A percentile compares a stretch with the other conserved stretches of the same genome.
Conservation (phyloP, 441 rosid species). For the Croton laevigatus region DNA sequence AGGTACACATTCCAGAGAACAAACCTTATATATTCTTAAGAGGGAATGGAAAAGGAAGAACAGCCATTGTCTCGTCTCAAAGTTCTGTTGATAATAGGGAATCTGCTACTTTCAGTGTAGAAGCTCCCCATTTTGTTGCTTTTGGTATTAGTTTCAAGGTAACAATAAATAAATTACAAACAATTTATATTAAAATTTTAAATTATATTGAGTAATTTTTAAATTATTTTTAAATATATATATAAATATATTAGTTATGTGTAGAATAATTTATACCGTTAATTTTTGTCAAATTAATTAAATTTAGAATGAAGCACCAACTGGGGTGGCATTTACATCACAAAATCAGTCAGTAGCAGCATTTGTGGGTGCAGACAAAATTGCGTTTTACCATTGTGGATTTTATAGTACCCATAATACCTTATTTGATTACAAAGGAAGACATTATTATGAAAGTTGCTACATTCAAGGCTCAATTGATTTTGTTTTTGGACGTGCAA, state of each 20-base stretch:
- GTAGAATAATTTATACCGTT: too few species aligned
- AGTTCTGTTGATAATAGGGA: constrained; percentile 56
- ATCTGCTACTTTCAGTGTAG: constrained; percentile 67
- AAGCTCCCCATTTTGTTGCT: constrained; percentile 60
- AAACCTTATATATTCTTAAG: constrained; percentile 83
- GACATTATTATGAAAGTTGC: constrained; percentile 76
- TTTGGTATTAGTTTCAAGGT: constrained; percentile 87
- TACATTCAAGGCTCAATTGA: constrained; percentile 89
- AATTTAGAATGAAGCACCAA: constrained; percentile 77
- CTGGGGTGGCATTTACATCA: constrained; percentile 82
- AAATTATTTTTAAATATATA: too few species aligned
- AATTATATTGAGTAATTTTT: too few species aligned
- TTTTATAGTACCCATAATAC: constrained; percentile 89
- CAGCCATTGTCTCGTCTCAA: constrained; percentile 51
- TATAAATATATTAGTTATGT: too few species aligned
- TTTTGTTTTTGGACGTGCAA: constrained; percentile 88
- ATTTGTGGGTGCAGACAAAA: constrained; percentile 73
- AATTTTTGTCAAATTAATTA: too few species aligned
- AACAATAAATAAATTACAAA: not conserved
- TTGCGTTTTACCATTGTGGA: constrained; percentile 81
- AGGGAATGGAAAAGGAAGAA: constrained; percentile 87
- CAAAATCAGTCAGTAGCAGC: constrained; percentile 94
- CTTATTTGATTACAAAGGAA: constrained; percentile 81
- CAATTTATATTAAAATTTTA: too few species aligned
- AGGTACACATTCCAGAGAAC: constrained; percentile 57